Base-by-base conservation (phyloP, 257 asterid species). In the Jacaranda copaia region DNA sequence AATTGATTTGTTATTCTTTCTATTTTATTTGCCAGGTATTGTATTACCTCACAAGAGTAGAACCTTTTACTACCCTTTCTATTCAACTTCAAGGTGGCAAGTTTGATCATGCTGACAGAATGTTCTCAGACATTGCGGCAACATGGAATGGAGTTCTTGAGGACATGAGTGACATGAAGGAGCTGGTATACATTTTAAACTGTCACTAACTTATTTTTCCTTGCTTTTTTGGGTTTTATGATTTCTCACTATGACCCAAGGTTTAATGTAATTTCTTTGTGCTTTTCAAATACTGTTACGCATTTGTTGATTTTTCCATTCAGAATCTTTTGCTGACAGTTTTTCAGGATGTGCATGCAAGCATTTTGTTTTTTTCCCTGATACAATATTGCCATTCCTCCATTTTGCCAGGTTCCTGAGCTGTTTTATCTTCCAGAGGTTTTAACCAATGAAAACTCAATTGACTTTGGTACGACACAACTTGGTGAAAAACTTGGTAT, bases 141-240 rank as follows among this genome's bases (percentile, higher is more conserved):
- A 93, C 99, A 16, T 95, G 99, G 99, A 86, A 81, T 82, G 97
- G 99, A 80, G 96, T 95, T 85, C 93, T 93, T 36, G 99, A 93
- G 88, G 99, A 95, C 85, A 95, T 95, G 98, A 95, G 98, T 80
- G 99, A 95, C 73, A 94, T 95, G 60, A 95, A 95, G 80, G 99
- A 95, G 81, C 80, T 95, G 99, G 99, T 95, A 90, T 65, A n/a
- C 65, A 74, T 73, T 74, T 81, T 53, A 32, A 68, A 43, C 70
- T 43, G 58, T 60, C 74, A 5, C 59, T 63, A 20, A 68, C 32
- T 76, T 73, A 42, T 57, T 51, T 58, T 67, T 25, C 32, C 32
- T 25, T 25, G 1, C 45, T 10, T 19, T 45, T 59, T 39, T 63
- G 19, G 9, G n/a, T 61, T 19, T 62, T 62, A 13, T 56, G 18